phyloP scores from a whole-genome alignment of 2,329 filamentous ascomycete species.

The Chaetomium sp. region DNA sequence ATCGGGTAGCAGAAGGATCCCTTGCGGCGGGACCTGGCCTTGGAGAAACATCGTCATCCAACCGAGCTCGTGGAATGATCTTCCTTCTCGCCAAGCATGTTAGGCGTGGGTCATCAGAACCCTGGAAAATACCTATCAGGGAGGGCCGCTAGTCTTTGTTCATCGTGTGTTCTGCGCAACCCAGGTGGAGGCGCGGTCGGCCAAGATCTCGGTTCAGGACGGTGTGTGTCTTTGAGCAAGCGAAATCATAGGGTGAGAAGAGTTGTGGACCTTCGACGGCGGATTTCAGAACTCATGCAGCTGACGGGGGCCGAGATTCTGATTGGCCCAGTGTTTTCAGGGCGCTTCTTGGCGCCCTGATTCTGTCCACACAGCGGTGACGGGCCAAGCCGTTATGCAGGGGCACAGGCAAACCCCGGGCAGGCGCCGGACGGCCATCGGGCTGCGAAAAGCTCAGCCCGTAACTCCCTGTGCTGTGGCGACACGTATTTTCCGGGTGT shows the following conservation, averaged over 20 bases:
- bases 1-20: conserved; percentile 21
- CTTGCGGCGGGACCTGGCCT: conserved; percentile 20
- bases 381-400: neutral
- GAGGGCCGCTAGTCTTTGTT: neutral
- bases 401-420: conserved; percentile 6
- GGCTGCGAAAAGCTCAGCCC: neutral
- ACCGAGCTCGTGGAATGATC: conserved; percentile 27
- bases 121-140: conserved; percentile 22
- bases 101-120: conserved; percentile 12
- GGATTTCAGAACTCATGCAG: conserved; percentile 33
- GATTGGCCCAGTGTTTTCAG: conserved; percentile 34
- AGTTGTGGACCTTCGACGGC: conserved; percentile 12
- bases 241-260: conserved; percentile 32
- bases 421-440: neutral
- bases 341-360: conserved; percentile 22
- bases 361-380: neutral
- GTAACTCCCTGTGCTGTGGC: neutral
- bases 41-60: conserved; percentile 26
- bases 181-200: conserved; percentile 8
- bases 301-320: conserved; percentile 6
- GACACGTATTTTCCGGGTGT: conserved; percentile 1
- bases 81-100: conserved; percentile 17
- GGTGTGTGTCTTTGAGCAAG: conserved; percentile 21
- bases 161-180: conserved; percentile 16
- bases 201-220: conserved; percentile 15